phyloP scores from a whole-genome alignment of 2,329 filamentous ascomycete species.

The Colletotrichum chrysophilum region DNA sequence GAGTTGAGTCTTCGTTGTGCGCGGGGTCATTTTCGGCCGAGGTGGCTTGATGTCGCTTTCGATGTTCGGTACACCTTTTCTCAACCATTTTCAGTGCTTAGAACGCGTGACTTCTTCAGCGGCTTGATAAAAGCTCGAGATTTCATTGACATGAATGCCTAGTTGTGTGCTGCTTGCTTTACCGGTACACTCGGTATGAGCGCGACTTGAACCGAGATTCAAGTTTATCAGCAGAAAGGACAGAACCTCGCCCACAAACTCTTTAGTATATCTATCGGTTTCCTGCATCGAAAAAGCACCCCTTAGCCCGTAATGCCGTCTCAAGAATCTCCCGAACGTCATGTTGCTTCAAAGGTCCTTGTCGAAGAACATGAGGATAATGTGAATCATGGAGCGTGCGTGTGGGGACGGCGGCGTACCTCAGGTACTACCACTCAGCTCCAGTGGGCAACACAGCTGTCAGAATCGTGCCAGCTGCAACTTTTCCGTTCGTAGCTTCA shows the following conservation, averaged over 20 bases:
- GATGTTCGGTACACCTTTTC: not conserved
- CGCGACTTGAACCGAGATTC: not conserved
- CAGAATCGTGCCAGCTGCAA: not conserved
- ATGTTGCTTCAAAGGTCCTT: constrained; percentile 38
- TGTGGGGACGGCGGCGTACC: not conserved
- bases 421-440: not conserved
- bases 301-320: constrained; percentile 32
- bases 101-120: not conserved
- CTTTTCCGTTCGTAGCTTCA: not conserved
- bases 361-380: not conserved
- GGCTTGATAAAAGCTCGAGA: not conserved
- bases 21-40: not conserved
- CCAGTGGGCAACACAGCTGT: not conserved
- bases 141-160: not conserved
- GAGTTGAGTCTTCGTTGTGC: not conserved
- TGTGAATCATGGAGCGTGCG: not conserved
- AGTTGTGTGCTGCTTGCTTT: not conserved
- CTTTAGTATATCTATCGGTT: not conserved
- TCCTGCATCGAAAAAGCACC: not conserved
- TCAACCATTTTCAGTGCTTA: not conserved
- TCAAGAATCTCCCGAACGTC: constrained; percentile 42
- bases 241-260: not conserved
- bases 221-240: not conserved
- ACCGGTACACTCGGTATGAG: not conserved
- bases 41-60: not conserved